Percentiles rank a stretch among this genome's conserved stretches.
Conservation (phyloP, 1,284 basidiomycete genomes). For the Ceratobasidium sp. region DNA sequence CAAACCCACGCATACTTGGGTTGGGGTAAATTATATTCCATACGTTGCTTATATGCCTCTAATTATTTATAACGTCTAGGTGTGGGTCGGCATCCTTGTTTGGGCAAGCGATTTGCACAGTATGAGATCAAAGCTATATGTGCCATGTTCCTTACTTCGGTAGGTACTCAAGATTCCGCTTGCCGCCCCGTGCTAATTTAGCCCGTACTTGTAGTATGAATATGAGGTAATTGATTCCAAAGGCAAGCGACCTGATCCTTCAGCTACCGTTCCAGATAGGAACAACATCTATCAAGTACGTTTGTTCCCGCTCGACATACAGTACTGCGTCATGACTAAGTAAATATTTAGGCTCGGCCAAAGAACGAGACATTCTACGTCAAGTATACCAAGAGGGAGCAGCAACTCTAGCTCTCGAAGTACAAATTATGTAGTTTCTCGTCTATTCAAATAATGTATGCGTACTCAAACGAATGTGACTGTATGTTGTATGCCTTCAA, state of each 20-base stretch:
- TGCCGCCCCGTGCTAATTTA: neutral
- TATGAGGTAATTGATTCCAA: constrained; percentile 12
- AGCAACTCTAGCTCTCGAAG: too few relatives aligned
- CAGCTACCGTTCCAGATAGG: constrained; percentile 24
- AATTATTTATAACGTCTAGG: neutral
- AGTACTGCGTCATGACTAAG: too few relatives aligned
- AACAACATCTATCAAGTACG: constrained; percentile 31
- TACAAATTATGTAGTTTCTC: too few relatives aligned
- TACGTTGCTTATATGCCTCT: neutral
- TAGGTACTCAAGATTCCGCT: neutral
- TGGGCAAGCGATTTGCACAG: constrained; percentile 31
- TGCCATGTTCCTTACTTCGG: constrained; percentile 26
- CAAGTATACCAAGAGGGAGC: constrained; percentile 18
- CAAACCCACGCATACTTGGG: constrained; percentile 29
- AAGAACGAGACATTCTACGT: constrained; percentile 25
- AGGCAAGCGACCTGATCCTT: constrained; percentile 15
- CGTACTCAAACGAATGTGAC: too few relatives aligned
- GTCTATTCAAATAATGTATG: too few relatives aligned
- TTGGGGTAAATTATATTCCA: constrained; percentile 17
- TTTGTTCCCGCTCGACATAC: neutral
- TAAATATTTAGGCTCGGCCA: constrained; percentile 3
- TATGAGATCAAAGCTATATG: constrained; percentile 30
- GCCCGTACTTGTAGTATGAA: neutral
- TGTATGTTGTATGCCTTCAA: too few relatives aligned
- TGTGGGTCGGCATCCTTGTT: constrained; percentile 26